A percentile compares a stretch with the other conserved stretches of the same genome.
phyloP scores from a whole-genome alignment of 2,329 filamentous ascomycete genomes.

The Chaetomium sp. region DNA sequence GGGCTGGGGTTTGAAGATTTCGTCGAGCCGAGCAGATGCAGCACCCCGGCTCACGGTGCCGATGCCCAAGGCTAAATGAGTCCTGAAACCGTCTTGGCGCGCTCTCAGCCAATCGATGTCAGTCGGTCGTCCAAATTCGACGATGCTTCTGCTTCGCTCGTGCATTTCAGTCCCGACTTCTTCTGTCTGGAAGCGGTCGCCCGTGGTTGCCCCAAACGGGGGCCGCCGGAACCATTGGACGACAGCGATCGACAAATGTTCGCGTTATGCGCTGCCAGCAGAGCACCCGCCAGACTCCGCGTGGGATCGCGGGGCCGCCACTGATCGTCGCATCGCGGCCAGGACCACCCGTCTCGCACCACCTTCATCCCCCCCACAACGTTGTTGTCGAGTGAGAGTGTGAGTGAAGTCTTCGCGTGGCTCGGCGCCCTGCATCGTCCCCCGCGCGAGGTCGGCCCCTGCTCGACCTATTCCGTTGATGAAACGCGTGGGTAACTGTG shows the following conservation, averaged over 20 bases:
- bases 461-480: conserved; percentile 9
- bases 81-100: conserved; percentile 25
- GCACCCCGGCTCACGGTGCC: neutral
- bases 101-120: conserved; percentile 25
- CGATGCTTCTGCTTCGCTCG: conserved; percentile 15
- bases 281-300: conserved; percentile 9
- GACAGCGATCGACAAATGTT: conserved; percentile 16
- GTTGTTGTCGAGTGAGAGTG: no score
- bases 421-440: no score
- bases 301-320: conserved; percentile 6
- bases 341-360: no score
- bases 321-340: conserved; percentile 7
- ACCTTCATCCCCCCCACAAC: no score
- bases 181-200: conserved; percentile 8
- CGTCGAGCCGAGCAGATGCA: neutral
- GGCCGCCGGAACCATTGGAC: conserved; percentile 19
- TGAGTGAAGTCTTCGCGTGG: no score
- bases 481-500: conserved; percentile 11
- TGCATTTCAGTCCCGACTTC: conserved; percentile 13
- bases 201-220: conserved; percentile 12
- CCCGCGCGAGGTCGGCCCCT: conserved; percentile 10
- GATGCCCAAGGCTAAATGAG: conserved; percentile 21
- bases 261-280: conserved; percentile 21
- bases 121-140: conserved; percentile 16
- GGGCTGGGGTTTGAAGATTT: neutral